Percentiles rank a stretch among this genome's conserved stretches.
These are phyloP conservation scores for Terfezia claveryi DNA, from an alignment of 495 filamentous ascomycete genomes.

Conservation along the genomic window DNA sequence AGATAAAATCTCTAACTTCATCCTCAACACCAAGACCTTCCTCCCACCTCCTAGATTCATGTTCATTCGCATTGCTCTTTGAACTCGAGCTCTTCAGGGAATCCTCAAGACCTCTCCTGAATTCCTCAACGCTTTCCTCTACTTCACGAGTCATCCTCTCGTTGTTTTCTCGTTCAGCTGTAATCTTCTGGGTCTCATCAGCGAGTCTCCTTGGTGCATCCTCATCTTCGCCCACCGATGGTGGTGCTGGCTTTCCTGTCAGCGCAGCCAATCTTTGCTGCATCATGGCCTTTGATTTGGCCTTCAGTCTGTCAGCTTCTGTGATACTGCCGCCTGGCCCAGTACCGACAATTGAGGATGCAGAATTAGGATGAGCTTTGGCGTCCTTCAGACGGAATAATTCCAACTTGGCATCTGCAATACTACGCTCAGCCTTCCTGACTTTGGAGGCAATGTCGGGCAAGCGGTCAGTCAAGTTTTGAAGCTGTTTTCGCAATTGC, in stretches of 20 bases:
- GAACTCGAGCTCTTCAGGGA: conserved; percentile 43
- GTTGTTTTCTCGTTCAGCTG: conserved; percentile 74
- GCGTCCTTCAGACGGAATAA: conserved; percentile 85
- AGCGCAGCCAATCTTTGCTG: conserved; percentile 86
- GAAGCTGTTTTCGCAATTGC: conserved; percentile 66
- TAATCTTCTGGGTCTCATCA: conserved; percentile 59
- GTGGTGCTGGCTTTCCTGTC: conserved; percentile 53
- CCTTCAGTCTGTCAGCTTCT: conserved; percentile 84
- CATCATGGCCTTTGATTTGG: conserved; percentile 92
- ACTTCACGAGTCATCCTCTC: conserved; percentile 92
- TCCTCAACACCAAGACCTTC: conserved; percentile 93
- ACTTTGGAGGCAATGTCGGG: conserved; percentile 84
- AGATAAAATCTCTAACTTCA: conserved; percentile 91
- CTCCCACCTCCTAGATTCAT: conserved; percentile 87
- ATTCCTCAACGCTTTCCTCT: conserved; percentile 88
- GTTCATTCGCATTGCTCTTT: conserved; percentile 44
- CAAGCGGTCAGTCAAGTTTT: conserved; percentile 67
- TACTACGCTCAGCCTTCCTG: conserved; percentile 69
- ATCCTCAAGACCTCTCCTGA: conserved; percentile 60
- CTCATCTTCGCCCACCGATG: conserved; percentile 38
- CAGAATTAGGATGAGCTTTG: conserved; percentile 67
- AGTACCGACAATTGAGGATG: conserved; percentile 70
- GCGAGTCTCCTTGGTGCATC: conserved; percentile 65
- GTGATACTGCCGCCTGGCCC: conserved; percentile 82
- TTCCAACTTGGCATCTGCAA: conserved; percentile 82